Conservation (phyloP, 306 rosid species). For the Notholithocarpus densiflorus region DNA sequence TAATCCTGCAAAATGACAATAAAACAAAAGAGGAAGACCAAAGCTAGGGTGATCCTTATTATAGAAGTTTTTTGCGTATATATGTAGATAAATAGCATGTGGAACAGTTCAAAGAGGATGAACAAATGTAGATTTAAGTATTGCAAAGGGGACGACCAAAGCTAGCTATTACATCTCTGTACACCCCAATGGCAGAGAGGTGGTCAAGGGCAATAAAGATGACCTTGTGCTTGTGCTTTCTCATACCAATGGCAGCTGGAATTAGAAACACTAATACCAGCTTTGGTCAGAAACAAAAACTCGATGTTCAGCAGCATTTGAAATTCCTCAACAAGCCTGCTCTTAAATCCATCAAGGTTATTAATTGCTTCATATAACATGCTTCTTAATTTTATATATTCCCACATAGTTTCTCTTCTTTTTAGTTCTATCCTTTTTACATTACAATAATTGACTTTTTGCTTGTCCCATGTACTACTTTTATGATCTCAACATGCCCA, state of each 20-base stretch:
- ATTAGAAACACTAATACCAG: neutral
- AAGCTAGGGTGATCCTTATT: too few species aligned
- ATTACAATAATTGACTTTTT: too few species aligned
- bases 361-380: neutral
- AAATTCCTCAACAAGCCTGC: constrained; percentile 50
- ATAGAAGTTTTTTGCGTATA: too few species aligned
- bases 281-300: constrained; percentile 26
- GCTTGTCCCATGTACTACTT: too few species aligned
- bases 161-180: neutral
- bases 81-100: too few species aligned
- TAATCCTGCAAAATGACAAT: too few species aligned
- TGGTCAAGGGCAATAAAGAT: constrained; percentile 5
- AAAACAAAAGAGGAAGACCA: too few species aligned
- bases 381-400: neutral
- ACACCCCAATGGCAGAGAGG: neutral
- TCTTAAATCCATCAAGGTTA: constrained; percentile 58
- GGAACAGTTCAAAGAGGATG: too few species aligned
- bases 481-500: too few species aligned
- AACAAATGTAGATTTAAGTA: too few species aligned
- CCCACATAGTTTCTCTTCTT: neutral
- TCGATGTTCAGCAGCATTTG: constrained; percentile 45
- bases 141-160: too few species aligned
- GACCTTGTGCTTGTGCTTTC: constrained; percentile 7
- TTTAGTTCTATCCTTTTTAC: constrained; percentile 10
- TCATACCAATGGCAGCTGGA: constrained; percentile 18